Base-by-base conservation (phyloP, 805 yeast species). In the Yamadazyma tumulicola region DNA sequence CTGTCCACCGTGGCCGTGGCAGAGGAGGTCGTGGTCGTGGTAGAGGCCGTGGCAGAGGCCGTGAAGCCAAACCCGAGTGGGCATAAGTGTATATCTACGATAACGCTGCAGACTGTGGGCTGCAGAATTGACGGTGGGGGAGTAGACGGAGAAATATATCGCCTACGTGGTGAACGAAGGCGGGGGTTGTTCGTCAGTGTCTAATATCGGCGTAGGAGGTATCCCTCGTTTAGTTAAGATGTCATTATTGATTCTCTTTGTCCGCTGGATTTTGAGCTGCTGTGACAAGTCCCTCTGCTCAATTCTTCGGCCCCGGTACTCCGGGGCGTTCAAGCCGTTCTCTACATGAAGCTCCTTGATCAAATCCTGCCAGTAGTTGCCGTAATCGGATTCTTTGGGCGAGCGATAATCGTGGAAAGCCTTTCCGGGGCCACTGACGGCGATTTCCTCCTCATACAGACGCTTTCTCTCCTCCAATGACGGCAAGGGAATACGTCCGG, bases 371-470 rank as follows among this genome's bases (percentile, higher is more conserved):
- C 75, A 54, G 32, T 61, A 59, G 43, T 72, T 71, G 46, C 76
- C 71, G 51, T 79, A 84, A 17, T 72, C 73, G 1, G 73, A 77
- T 45, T 83, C 93, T 29, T 58, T 58, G 8, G 85, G 85, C 44
- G 55, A 67, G 9, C 57, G 59, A 52, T 81, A 51, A 38, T 68
- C 72, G 48, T 61, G 67, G 45, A 55, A 52, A 2, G 36, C 19
- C 22, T 41, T 45, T 7, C 31, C 27, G 7, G 26, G 20, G 1
- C 66, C 67, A 32, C 51, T 51, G 15, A 24, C 42, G 5, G 31
- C 44, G 5, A 51, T 29, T 36, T 71, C 66, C 16, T 42, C 39
- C 8, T 41, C 38, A 37, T 66, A 68, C 39, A 47, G 52, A 14
- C 45, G 28, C 5, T 48, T 22, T 72, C 69, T 70, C 16, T 55